These are phyloP conservation scores for Lathyrus tuberosus DNA, from an alignment of 306 rosid genomes.

Conservation along the genomic window DNA sequence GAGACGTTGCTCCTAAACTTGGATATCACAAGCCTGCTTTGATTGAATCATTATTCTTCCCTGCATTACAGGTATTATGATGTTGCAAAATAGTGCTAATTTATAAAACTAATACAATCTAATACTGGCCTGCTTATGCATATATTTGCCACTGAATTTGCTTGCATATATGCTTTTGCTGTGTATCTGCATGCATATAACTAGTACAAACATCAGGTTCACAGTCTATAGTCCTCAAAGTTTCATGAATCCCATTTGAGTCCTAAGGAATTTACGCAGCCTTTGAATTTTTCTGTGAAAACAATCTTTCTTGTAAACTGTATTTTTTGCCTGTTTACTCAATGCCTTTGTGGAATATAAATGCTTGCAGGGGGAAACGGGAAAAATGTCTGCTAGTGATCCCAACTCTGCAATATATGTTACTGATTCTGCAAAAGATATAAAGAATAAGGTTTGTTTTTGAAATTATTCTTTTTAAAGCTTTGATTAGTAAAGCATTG, in stretches of 20 bases:
- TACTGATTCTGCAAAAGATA: slow-evolving; percentile 85
- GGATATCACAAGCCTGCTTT: slow-evolving; percentile 85
- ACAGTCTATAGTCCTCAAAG: background rate
- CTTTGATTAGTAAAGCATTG: background rate
- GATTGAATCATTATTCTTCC: slow-evolving; percentile 88
- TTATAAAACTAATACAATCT: background rate
- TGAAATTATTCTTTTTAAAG: slow-evolving; percentile 19
- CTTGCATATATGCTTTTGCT: slow-evolving; percentile 10
- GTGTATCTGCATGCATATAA: background rate
- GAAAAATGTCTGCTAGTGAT: slow-evolving; percentile 98
- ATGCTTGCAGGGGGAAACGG: slow-evolving; percentile 83
- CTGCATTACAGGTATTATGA: slow-evolving; percentile 83
- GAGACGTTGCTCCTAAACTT: slow-evolving; percentile 91
- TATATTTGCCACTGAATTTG: background rate
- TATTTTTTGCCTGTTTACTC: slow-evolving; percentile 32
- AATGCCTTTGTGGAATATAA: slow-evolving; percentile 33
- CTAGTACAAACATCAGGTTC: background rate
- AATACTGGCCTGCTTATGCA: slow-evolving; percentile 9
- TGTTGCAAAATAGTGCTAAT: slow-evolving; percentile 8
- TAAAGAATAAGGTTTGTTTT: slow-evolving; percentile 74
- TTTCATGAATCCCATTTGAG: background rate
- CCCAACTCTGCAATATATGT: slow-evolving; percentile 97
- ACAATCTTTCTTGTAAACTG: slow-evolving; percentile 24
- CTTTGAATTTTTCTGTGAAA: no score
- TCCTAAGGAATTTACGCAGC: slow-evolving; percentile 2